phyloP scores from a whole-genome alignment of 192 early-diverging fungal genomes.

The Spinellus fusiger region DNA sequence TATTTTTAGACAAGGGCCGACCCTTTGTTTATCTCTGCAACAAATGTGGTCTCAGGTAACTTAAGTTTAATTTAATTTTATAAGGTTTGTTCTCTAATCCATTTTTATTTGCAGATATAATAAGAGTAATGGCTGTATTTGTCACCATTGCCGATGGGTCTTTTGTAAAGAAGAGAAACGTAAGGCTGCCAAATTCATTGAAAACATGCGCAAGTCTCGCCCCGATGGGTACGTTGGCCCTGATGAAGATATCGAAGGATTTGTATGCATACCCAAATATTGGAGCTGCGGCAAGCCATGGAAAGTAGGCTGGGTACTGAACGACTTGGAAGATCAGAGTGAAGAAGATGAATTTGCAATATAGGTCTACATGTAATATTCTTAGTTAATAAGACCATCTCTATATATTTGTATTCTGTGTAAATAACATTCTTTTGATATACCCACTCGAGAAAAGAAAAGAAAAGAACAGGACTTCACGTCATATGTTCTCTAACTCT shows the following conservation, averaged over 20 bases:
- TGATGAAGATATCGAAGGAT: slow-evolving; percentile 33
- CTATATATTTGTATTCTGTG: no score
- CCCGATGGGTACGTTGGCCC: slow-evolving; percentile 22
- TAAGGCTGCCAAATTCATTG: slow-evolving; percentile 31
- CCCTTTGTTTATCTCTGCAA: slow-evolving; percentile 34
- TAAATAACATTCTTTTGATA: no score
- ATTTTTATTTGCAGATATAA: slow-evolving; percentile 21
- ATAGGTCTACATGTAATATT: not conserved
- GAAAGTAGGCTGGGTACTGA: slow-evolving; percentile 36
- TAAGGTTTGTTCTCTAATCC: not conserved
- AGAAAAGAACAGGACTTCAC: no score
- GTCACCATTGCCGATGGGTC: slow-evolving; percentile 31
- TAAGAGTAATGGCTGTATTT: slow-evolving; percentile 31
- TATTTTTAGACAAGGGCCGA: slow-evolving; percentile 22
- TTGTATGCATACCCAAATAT: slow-evolving; percentile 32
- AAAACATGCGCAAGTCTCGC: slow-evolving; percentile 27
- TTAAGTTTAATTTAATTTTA: not conserved
- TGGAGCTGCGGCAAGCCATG: slow-evolving; percentile 33
- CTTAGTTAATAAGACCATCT: no score
- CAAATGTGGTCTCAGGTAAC: slow-evolving; percentile 27
- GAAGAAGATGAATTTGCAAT: slow-evolving; percentile 8
- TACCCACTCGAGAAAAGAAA: no score
- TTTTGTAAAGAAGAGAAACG: slow-evolving; percentile 39
- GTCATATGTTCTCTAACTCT: no score
- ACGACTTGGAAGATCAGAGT: slow-evolving; percentile 13